Evolutionary conservation across 2,329 filamentous ascomycete species (phyloP).

Genomic region (Alternaria sp.): DNA sequence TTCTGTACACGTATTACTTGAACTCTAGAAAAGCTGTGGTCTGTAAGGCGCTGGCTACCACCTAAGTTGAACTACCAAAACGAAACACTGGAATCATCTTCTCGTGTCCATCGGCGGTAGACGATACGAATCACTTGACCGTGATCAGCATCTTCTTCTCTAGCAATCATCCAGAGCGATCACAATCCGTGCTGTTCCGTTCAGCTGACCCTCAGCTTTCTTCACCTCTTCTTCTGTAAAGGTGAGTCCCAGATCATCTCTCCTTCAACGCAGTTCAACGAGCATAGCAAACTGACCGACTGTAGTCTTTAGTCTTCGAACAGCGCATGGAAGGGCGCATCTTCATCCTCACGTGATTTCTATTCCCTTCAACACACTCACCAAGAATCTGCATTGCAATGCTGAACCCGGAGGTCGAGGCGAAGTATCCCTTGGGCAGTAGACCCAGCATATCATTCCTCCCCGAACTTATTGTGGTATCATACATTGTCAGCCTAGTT

Average conservation of each 20-base stretch:
- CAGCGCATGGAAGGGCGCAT: neutral
- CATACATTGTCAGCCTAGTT: slow-evolving; percentile 74
- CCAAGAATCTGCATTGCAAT: neutral
- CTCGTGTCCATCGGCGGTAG: neutral
- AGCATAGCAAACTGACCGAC: neutral
- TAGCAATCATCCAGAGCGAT: neutral
- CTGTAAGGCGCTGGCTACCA: neutral
- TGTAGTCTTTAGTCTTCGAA: neutral
- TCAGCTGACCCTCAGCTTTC: neutral
- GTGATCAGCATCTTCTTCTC: neutral
- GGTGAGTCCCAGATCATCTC: neutral
- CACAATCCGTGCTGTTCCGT: neutral
- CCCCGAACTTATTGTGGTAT: slow-evolving; percentile 58
- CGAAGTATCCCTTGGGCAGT: slow-evolving; percentile 46
- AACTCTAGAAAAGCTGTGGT: slow-evolving; percentile 15
- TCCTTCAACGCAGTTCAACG: neutral
- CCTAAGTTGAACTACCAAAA: neutral
- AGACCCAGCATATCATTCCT: slow-evolving; percentile 54
- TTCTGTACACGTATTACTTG: slow-evolving; percentile 4
- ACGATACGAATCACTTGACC: slow-evolving; percentile 13
- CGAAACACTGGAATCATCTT: slow-evolving; percentile 8
- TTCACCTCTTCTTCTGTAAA: neutral
- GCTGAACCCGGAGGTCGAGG: slow-evolving; percentile 26
- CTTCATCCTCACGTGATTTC: neutral
- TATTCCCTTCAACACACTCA: neutral